Base-by-base conservation (phyloP, 176 grass and related monocot genomes). In the Carex parvula region DNA sequence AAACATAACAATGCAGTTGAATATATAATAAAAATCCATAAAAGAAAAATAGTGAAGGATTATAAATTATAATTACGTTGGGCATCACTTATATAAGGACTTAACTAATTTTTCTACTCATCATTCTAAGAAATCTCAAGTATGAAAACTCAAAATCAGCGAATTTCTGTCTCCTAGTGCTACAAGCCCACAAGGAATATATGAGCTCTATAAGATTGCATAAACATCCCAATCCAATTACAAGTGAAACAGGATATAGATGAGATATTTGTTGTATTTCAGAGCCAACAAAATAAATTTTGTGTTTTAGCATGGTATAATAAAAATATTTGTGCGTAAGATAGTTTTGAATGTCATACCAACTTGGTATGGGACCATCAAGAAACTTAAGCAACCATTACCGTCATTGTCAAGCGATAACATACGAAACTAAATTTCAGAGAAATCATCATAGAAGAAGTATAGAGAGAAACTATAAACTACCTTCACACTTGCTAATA, bases 401-500 rank as follows among this genome's bases (percentile, higher is more conserved):
- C 41, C 41, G 6, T 6, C 41, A 8, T 44, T 44, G 41, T 44
- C 41, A 44, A 44, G 41, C 7, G 41, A 44, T 7, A 44, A 8
- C 41, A 44, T 54, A 54, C 48, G 12, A 76, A 55, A 73, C 41
- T 53, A 62, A 55, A 73, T 74, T 46, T 57, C 46, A 55, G 52
- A 65, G 29, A 53, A 67, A 70, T 39, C n/a, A 41, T 22, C 79
- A 5, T n/a, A 84, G 26, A 8, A 76, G 80, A 75, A 63, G 37
- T 29, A 3, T 48, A 81, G 57, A 83, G 8, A 39, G 20, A 30
- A 75, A 70, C 37, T 60, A 46, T 9, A 80, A 66, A 17, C 63
- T 67, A 93, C 94, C 94, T 93, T 97, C 94, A 72, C 94, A 97
- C 79, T 93, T 95, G 81, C 85, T 82, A 87, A 99, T 95, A 86